These are phyloP conservation scores for Calonectria naviculata DNA, from an alignment of 2,329 filamentous ascomycete species.

Conservation along the genomic window DNA sequence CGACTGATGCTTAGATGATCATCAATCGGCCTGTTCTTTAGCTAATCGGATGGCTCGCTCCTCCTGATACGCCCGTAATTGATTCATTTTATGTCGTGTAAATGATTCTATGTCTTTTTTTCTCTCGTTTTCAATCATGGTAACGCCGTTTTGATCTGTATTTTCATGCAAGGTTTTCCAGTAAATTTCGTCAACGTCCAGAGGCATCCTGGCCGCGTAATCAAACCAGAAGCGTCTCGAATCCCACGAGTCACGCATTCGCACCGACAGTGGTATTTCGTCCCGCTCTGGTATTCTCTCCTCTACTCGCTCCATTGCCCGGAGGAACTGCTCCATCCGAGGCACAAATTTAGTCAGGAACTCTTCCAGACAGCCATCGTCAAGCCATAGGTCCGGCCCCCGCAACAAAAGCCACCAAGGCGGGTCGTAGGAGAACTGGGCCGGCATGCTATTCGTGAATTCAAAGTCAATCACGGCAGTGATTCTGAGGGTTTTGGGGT, in stretches of 20 bases:
- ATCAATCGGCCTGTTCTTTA: conserved; percentile 2
- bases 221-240: conserved; percentile 51
- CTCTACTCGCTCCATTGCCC: conserved; percentile 45
- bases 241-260: conserved; percentile 26
- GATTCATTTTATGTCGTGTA: conserved; percentile 42
- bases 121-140: conserved; percentile 36
- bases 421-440: conserved; percentile 49
- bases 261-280: not conserved
- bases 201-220: conserved; percentile 48
- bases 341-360: conserved; percentile 43
- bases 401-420: conserved; percentile 52
- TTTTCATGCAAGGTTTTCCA: conserved; percentile 43
- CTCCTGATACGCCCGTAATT: conserved; percentile 43
- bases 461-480: conserved; percentile 52
- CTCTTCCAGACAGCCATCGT: conserved; percentile 30
- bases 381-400: conserved; percentile 39
- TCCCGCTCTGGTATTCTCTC: not conserved
- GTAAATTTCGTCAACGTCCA: conserved; percentile 49
- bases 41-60: conserved; percentile 30
- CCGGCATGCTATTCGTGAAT: conserved; percentile 54
- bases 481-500: conserved; percentile 48
- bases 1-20: not conserved
- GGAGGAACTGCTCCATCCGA: conserved; percentile 50
- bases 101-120: conserved; percentile 40
- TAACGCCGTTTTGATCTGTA: conserved; percentile 20